Base-by-base conservation (phyloP, 2,329 filamentous ascomycete species). In the Fusarium hainanense region DNA sequence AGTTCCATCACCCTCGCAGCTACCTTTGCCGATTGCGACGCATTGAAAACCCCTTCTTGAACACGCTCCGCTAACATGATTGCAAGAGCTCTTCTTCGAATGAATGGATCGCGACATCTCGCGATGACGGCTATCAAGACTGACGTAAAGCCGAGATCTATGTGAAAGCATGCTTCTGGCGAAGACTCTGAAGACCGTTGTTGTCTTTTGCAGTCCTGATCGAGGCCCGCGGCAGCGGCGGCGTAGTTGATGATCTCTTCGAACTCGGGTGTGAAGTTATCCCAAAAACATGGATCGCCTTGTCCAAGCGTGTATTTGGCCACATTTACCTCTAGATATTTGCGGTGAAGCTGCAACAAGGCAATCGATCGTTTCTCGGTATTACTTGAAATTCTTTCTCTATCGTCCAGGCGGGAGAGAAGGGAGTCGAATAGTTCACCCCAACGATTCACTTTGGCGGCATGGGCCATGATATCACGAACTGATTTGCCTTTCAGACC, bases 231-330 rank as follows among this genome's bases (percentile, higher is more conserved):
- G 2, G 67, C 67, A 0, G 43, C 55, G 4, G 32, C 25, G 0
- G 67, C 66, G 3, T 8, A 42, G 2, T 32, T 16, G 6, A 69
- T 23, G 2, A 69, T 70, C 1, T 70, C 46, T 0, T 43, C 44
- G 6, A 69, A 69, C 6, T 70, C 52, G 0, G 30, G 4, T 0
- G 52, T 70, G 12, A 66, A 70, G 1, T 28, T 46, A 4, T 69
- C 67, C 66, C 67, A 69, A n/a, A 69, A 70, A 5, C 56, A 69
- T 2, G 66, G 66, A 10, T 69, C 42, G 0, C 66, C 66, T 32
- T 67, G 62, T 1, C 67, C 67, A 1, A 54, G 20, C 1, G 44
- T 3, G 8, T 67, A 70, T 6, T 69, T 67, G 2, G 66, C 41
- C 1, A 67, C 56, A 2, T 69, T 70, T 4, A 70, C 37, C 7